A percentile compares a stretch with the other conserved stretches of the same genome.
phyloP scores from a whole-genome alignment of 768 basidiomycete species.

The Pisolithus tinctorius region DNA sequence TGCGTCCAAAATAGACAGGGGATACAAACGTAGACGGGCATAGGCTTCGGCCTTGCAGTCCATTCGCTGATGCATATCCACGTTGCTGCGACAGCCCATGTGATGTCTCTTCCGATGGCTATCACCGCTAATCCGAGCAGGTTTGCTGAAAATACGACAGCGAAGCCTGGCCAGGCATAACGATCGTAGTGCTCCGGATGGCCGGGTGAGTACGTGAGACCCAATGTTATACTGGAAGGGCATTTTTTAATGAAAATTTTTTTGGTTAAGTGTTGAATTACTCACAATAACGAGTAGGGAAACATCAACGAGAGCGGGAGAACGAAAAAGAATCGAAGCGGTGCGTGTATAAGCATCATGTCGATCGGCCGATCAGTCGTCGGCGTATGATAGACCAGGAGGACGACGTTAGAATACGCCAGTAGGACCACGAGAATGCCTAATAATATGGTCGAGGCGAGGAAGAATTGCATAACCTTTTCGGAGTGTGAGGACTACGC shows the following conservation, averaged over 20 bases:
- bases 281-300: slow-evolving; percentile 50
- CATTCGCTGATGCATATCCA: slow-evolving; percentile 71
- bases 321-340: slow-evolving; percentile 64
- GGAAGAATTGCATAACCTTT: slow-evolving; percentile 69
- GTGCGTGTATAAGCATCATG: slow-evolving; percentile 80
- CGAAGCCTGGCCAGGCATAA: slow-evolving; percentile 70
- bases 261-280: no score
- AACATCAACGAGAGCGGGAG: slow-evolving; percentile 44
- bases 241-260: background rate
- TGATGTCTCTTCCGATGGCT: slow-evolving; percentile 53
- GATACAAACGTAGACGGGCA: slow-evolving; percentile 53
- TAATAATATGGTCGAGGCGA: slow-evolving; percentile 67
- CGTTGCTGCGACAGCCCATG: slow-evolving; percentile 68
- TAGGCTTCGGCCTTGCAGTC: slow-evolving; percentile 53
- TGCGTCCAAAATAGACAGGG: background rate
- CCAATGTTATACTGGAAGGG: slow-evolving; percentile 55
- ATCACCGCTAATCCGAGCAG: slow-evolving; percentile 49
- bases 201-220: slow-evolving; percentile 47
- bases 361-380: slow-evolving; percentile 60
- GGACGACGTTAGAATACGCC: slow-evolving; percentile 71
- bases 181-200: slow-evolving; percentile 47
- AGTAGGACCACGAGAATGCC: slow-evolving; percentile 65
- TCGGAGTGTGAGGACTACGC: background rate
- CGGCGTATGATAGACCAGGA: slow-evolving; percentile 68
- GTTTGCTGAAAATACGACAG: slow-evolving; percentile 61